Conservation (phyloP, 2,329 filamentous ascomycete species). For the Dactylellina cionopaga region DNA sequence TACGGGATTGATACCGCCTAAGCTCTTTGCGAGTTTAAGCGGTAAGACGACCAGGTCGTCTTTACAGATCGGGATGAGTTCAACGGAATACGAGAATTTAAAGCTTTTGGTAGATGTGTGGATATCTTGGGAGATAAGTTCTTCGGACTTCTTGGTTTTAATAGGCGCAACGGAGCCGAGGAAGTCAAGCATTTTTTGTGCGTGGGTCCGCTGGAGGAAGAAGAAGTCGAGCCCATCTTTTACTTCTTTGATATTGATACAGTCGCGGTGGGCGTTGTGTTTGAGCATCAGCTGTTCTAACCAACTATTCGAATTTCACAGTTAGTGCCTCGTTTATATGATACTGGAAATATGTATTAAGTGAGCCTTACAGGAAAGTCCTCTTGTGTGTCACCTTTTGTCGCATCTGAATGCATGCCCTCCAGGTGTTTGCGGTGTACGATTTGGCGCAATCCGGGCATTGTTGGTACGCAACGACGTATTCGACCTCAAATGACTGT, state of each 20-base stretch:
- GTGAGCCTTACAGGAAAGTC: constrained; percentile 71
- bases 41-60: constrained; percentile 95
- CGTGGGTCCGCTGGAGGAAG: constrained; percentile 88
- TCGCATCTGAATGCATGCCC: constrained; percentile 90
- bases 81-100: constrained; percentile 91
- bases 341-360: background rate
- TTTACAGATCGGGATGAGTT: constrained; percentile 94
- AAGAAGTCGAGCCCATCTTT: constrained; percentile 97
- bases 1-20: constrained; percentile 81
- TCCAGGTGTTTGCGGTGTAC: constrained; percentile 95
- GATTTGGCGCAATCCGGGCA: constrained; percentile 95
- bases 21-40: constrained; percentile 83
- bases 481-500: constrained; percentile 94
- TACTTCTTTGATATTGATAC: constrained; percentile 97
- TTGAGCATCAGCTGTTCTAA: constrained; percentile 96
- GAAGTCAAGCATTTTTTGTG: constrained; percentile 92
- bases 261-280: constrained; percentile 88
- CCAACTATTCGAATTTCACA: constrained; percentile 55
- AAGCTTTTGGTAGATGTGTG: constrained; percentile 91
- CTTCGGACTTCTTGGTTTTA: constrained; percentile 83
- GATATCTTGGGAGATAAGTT: constrained; percentile 90
- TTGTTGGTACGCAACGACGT: constrained; percentile 88
- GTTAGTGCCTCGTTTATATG: background rate
- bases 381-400: constrained; percentile 98
- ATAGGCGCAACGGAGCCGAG: constrained; percentile 82